Conservation (phyloP, 176 grass and related monocot genomes). For the Canna indica region DNA sequence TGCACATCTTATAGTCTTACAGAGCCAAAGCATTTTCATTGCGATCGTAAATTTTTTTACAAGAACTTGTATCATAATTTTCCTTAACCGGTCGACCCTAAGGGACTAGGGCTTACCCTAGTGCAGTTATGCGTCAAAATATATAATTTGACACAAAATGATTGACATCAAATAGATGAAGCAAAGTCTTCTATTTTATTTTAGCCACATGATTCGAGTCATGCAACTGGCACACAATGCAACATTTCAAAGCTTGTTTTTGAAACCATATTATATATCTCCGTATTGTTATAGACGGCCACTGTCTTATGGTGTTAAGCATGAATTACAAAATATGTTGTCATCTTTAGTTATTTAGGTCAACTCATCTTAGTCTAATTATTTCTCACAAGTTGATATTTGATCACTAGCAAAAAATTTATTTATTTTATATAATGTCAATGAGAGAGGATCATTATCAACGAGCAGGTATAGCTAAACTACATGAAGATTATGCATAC, state of each 20-base stretch:
- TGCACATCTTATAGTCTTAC: too few relatives aligned
- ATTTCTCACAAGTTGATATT: neutral
- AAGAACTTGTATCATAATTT: too few relatives aligned
- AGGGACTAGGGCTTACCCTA: too few relatives aligned
- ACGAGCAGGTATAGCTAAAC: neutral
- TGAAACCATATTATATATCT: neutral
- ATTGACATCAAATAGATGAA: neutral
- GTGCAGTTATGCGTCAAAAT: neutral
- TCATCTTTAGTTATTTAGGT: neutral
- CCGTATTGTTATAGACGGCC: neutral
- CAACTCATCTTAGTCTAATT: neutral
- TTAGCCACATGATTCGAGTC: neutral
- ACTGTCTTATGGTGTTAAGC: too few relatives aligned
- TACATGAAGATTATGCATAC: slow-evolving; percentile 15
- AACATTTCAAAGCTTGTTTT: neutral
- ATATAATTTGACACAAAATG: neutral
- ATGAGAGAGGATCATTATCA: slow-evolving; percentile 3
- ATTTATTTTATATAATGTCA: neutral
- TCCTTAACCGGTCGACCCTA: too few relatives aligned
- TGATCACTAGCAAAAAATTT: neutral
- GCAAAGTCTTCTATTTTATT: neutral
- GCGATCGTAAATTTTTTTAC: too few relatives aligned
- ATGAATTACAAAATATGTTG: too few relatives aligned
- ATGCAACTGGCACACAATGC: too few relatives aligned
- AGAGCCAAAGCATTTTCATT: too few relatives aligned